Conservation (phyloP, 2,329 filamentous ascomycete genomes). For the Albophoma yamanashiensis region DNA sequence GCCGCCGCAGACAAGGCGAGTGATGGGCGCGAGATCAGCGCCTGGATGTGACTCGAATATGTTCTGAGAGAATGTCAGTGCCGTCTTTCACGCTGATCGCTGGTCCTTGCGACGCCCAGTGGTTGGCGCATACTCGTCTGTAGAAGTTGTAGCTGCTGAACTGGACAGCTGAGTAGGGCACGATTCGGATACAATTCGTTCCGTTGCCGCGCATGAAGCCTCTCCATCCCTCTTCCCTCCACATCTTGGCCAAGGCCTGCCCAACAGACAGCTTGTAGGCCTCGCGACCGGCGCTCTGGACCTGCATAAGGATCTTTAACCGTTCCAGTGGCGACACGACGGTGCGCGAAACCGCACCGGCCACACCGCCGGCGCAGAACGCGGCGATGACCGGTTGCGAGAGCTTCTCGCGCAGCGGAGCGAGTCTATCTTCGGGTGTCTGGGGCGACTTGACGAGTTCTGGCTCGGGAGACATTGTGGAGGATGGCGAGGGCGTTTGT, state of each 20-base stretch:
- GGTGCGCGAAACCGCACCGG: slow-evolving; percentile 92
- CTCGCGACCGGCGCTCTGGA: slow-evolving; percentile 80
- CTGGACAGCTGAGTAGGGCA: slow-evolving; percentile 95
- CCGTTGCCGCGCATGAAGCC: slow-evolving; percentile 98
- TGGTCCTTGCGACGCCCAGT: neutral
- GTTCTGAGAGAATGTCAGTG: slow-evolving; percentile 29
- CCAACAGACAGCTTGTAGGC: slow-evolving; percentile 90
- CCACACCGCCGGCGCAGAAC: slow-evolving; percentile 88
- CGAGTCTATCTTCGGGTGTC: slow-evolving; percentile 6
- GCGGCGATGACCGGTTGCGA: slow-evolving; percentile 82
- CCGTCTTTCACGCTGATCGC: neutral
- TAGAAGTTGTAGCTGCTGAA: slow-evolving; percentile 98
- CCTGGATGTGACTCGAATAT: slow-evolving; percentile 71
- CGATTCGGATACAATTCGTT: slow-evolving; percentile 95
- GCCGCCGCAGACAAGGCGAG: slow-evolving; percentile 81
- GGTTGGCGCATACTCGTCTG: slow-evolving; percentile 56
- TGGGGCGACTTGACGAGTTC: slow-evolving; percentile 15
- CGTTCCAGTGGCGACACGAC: slow-evolving; percentile 94
- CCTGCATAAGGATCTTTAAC: slow-evolving; percentile 94
- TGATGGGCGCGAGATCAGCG: slow-evolving; percentile 59
- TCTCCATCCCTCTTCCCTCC: slow-evolving; percentile 90
- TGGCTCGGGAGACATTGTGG: slow-evolving; percentile 13
- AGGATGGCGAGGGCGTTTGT: slow-evolving; percentile 3
- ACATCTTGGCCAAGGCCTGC: slow-evolving; percentile 89
- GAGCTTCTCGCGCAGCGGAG: slow-evolving; percentile 39